phyloP scores from a whole-genome alignment of 2,329 filamentous ascomycete species.

The Alternaria sp. region DNA sequence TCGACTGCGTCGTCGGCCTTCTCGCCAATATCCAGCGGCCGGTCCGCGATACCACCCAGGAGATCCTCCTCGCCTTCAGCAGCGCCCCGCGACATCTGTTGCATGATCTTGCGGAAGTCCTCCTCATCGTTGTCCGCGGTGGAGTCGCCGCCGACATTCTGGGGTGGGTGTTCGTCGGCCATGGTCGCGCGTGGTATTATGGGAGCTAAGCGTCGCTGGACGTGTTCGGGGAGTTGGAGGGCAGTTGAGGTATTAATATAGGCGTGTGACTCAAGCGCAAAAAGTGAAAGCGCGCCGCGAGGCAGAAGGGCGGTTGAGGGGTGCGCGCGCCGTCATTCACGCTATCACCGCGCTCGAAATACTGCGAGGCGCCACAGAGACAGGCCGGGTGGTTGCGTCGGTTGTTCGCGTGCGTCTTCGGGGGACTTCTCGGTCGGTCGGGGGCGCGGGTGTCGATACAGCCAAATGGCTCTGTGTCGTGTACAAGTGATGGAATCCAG shows the following conservation, averaged over 20 bases:
- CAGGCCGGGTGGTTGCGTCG: not conserved
- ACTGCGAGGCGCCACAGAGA: not conserved
- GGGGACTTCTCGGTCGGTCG: not conserved
- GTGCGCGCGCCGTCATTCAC: constrained; percentile 31
- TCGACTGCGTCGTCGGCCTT: constrained; percentile 94
- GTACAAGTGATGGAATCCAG: constrained; percentile 22
- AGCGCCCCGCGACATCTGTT: constrained; percentile 26
- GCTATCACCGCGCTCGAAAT: constrained; percentile 14
- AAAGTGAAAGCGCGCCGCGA: constrained; percentile 21
- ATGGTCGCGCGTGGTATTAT: constrained; percentile 31
- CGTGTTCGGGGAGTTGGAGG: not conserved
- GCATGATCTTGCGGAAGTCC: constrained; percentile 27
- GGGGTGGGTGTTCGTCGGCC: constrained; percentile 23
- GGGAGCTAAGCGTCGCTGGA: not conserved
- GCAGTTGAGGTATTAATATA: constrained; percentile 1
- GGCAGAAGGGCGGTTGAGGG: constrained; percentile 19
- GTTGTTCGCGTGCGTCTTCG: not conserved
- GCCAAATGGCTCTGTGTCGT: constrained; percentile 27
- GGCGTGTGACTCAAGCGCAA: constrained; percentile 1
- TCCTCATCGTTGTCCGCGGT: constrained; percentile 38
- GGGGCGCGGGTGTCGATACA: constrained; percentile 10
- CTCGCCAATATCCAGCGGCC: constrained; percentile 61
- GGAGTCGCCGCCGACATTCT: constrained; percentile 11
- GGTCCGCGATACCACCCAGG: constrained; percentile 34
- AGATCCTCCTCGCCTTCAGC: constrained; percentile 29